phyloP scores from a whole-genome alignment of 2,329 filamentous ascomycete species.

The Cordyceps militaris region DNA sequence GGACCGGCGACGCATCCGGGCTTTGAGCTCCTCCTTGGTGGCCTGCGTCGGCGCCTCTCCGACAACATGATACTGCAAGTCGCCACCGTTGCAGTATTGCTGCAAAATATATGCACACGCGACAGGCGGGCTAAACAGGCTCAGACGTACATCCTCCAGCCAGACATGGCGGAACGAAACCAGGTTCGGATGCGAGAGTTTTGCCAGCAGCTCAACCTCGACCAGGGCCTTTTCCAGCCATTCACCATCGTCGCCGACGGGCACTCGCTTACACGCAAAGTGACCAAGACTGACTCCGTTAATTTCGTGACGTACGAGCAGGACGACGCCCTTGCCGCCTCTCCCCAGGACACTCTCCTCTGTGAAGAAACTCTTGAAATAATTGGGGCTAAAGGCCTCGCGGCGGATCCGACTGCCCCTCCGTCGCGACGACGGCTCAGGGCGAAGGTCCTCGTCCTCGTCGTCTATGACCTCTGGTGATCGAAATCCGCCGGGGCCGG shows the following conservation, averaged over 20 bases:
- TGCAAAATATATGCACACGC: conserved; percentile 96
- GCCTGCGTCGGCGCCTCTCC: conserved; percentile 54
- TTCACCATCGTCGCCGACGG: conserved; percentile 86
- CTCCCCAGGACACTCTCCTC: conserved; percentile 80
- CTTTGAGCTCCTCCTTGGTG: conserved; percentile 82
- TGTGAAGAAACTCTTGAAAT: conserved; percentile 88
- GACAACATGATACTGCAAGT: conserved; percentile 82
- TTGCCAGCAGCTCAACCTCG: conserved; percentile 87
- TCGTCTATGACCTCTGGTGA: conserved; percentile 18
- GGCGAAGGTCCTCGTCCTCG: conserved; percentile 16
- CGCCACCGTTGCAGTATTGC: conserved; percentile 93
- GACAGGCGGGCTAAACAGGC: conserved; percentile 80
- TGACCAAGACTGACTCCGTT: conserved; percentile 82
- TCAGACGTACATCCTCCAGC: conserved; percentile 83
- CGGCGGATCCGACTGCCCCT: conserved; percentile 66
- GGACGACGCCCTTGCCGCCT: conserved; percentile 89
- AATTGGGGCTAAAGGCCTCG: conserved; percentile 83
- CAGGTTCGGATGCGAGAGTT: conserved; percentile 86
- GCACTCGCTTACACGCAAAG: conserved; percentile 95
- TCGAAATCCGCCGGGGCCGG: conserved; percentile 13
- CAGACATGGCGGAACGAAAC: conserved; percentile 97
- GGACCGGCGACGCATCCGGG: conserved; percentile 74
- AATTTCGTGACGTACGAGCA: conserved; percentile 88
- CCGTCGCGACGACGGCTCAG: not conserved
- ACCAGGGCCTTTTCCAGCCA: conserved; percentile 93